phyloP scores from a whole-genome alignment of 2,329 filamentous ascomycete genomes.

The Cryphonectria parasitica region DNA sequence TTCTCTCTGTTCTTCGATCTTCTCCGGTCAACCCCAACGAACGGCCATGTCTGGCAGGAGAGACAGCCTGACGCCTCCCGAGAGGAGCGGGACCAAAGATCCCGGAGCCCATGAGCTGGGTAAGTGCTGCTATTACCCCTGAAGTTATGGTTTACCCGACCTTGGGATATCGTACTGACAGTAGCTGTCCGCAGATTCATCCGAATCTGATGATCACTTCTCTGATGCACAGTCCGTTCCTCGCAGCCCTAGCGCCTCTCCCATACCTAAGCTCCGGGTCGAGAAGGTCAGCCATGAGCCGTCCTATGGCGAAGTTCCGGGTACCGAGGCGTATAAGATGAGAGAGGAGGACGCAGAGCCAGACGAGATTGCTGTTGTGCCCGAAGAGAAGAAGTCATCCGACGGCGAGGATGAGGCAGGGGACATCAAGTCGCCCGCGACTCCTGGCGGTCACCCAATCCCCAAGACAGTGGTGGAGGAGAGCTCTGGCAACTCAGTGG shows the following conservation, averaged over 20 bases:
- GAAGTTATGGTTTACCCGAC: not conserved
- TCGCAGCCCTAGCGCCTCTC: constrained; percentile 50
- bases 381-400: constrained; percentile 38
- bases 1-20: not conserved
- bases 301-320: constrained; percentile 65
- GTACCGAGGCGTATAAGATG: constrained; percentile 60
- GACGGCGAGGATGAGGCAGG: constrained; percentile 33
- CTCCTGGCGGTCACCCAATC: constrained; percentile 46
- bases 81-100: constrained; percentile 50
- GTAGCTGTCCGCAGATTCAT: constrained; percentile 49
- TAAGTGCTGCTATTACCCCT: constrained; percentile 38
- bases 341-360: constrained; percentile 61
- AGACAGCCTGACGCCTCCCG: constrained; percentile 46
- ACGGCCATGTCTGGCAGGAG: constrained; percentile 39
- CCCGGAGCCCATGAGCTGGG: constrained; percentile 65
- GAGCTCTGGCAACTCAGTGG: constrained; percentile 48
- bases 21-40: not conserved
- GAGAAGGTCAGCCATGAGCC: constrained; percentile 62
- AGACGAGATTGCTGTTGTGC: constrained; percentile 60
- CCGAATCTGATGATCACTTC: constrained; percentile 72
- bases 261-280: constrained; percentile 62
- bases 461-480: constrained; percentile 60
- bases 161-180: not conserved
- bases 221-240: constrained; percentile 62
- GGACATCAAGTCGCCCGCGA: constrained; percentile 34